These are phyloP conservation scores for Chytriomyces hyalinus DNA, from an alignment of 192 early-diverging fungal genomes.

Conservation along the genomic window DNA sequence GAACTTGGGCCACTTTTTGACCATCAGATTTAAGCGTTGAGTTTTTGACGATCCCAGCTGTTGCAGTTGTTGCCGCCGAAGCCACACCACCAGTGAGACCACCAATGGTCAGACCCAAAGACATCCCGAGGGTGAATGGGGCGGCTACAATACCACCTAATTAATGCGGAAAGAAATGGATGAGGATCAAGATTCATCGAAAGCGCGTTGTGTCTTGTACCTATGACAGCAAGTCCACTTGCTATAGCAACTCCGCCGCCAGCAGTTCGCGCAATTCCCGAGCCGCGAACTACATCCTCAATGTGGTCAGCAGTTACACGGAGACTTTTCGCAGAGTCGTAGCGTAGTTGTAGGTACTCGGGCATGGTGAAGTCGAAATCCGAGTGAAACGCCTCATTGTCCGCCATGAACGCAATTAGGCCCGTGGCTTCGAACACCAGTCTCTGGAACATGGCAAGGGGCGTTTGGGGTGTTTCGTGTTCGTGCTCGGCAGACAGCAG, in stretches of 20 bases:
- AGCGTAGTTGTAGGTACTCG: not conserved
- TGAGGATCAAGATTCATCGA: too few relatives aligned
- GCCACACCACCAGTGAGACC: constrained; percentile 10
- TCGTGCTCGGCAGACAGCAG: too few relatives aligned
- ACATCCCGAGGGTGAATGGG: not conserved
- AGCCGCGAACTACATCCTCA: not conserved
- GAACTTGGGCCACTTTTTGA: not conserved
- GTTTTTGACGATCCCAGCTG: not conserved
- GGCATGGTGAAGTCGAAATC: not conserved
- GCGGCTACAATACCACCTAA: not conserved
- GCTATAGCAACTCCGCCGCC: not conserved
- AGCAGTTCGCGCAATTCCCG: not conserved
- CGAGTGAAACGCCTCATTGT: not conserved
- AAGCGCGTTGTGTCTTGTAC: not conserved
- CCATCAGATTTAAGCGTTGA: not conserved
- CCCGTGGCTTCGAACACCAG: not conserved
- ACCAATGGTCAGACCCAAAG: constrained; percentile 3
- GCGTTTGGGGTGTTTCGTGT: not conserved
- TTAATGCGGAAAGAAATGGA: too few relatives aligned
- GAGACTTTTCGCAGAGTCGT: not conserved
- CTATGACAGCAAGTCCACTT: not conserved
- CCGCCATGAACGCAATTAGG: not conserved
- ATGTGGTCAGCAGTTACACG: not conserved
- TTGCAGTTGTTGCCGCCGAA: not conserved
- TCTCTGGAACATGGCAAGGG: not conserved